A percentile compares a stretch with the other conserved stretches of the same genome.
Conservation (phyloP, 2,329 filamentous ascomycete genomes). For the Diaporthe nobilis region DNA sequence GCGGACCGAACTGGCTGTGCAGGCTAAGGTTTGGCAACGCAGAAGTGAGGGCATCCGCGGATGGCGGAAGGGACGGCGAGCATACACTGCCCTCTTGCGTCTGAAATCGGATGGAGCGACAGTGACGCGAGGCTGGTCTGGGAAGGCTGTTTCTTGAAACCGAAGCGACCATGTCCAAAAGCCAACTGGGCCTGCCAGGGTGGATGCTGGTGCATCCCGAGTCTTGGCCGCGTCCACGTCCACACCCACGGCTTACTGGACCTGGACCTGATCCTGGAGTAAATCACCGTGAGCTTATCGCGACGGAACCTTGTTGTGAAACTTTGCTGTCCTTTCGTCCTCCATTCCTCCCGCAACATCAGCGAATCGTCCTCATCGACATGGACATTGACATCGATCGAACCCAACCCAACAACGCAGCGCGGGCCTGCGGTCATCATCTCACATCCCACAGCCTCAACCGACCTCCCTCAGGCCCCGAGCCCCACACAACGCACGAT, state of each 20-base stretch:
- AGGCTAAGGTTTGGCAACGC: not conserved
- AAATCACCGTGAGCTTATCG: constrained; percentile 28
- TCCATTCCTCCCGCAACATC: constrained; percentile 17
- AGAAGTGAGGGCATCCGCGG: constrained; percentile 1
- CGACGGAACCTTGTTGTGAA: constrained; percentile 31
- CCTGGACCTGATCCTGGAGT: constrained; percentile 12
- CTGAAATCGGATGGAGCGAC: constrained; percentile 6
- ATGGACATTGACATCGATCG: constrained; percentile 6
- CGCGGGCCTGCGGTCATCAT: constrained; percentile 16
- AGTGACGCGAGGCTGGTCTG: constrained; percentile 24
- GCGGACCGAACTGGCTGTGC: constrained; percentile 11
- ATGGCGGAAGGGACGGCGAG: not conserved
- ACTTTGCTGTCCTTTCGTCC: constrained; percentile 23
- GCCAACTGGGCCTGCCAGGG: not conserved
- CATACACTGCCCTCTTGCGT: constrained; percentile 11
- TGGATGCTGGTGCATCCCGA: not conserved
- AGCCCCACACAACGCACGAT: not conserved
- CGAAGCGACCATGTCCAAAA: constrained; percentile 1
- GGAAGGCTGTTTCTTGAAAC: constrained; percentile 26
- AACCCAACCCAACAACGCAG: not conserved
- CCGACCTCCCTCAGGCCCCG: not conserved
- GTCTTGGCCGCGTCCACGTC: not conserved
- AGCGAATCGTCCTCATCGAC: not conserved
- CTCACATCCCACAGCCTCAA: constrained; percentile 13
- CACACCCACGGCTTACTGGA: not conserved